Evolutionary conservation across 2,329 filamentous ascomycete genomes (phyloP), one percentile per base, ranked within the genome.

Genomic region (Parastagonospora nodorum): DNA sequence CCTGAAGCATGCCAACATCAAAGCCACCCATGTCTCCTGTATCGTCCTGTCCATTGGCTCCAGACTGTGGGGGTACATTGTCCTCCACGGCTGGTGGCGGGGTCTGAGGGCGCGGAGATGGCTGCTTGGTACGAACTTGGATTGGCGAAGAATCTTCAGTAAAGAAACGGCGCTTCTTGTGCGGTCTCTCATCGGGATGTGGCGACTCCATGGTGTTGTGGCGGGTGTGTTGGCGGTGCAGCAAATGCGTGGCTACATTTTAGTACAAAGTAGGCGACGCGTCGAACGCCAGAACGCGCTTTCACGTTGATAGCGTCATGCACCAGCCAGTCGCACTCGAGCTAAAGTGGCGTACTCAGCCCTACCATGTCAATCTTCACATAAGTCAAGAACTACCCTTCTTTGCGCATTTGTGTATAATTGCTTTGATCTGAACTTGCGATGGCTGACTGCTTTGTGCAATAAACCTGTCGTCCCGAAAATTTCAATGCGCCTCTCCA

Each of bases 81-180:
- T 64, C 36, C 6, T 42, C 32, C 24, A 24, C 14, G 9, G 33
- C 58, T 49, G 65, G 69, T 47, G 71, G 64, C 48, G 69, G 61
- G 32, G 69, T 64, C 15, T 66, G 66, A 14, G 66, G 62, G 15
- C 69, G 69, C 2, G 69, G 57, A 39, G 70, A 63, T 19, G 55
- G 49, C 8, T 48, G 56, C 28, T 58, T 50, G 9, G 64, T 49
- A 8, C 50, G 48, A 2, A 55, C 38, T 10, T 60, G 58, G 5
- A 46, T 45, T 8, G 69, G 63, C 8, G 75, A 73, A 9, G 75
- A 71, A 27, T 82, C 78, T 38, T 85, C 82, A 12, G 79, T 75
- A 59, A 88, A 87, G 72, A 87, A 87, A 27, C 84, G 81, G 53
- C 82, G 78, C 71, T 85, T 86, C 72, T 88, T 88, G 19, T 73